Evolutionary conservation across 805 yeast genomes (phyloP).

Genomic region (Candida anglica): DNA sequence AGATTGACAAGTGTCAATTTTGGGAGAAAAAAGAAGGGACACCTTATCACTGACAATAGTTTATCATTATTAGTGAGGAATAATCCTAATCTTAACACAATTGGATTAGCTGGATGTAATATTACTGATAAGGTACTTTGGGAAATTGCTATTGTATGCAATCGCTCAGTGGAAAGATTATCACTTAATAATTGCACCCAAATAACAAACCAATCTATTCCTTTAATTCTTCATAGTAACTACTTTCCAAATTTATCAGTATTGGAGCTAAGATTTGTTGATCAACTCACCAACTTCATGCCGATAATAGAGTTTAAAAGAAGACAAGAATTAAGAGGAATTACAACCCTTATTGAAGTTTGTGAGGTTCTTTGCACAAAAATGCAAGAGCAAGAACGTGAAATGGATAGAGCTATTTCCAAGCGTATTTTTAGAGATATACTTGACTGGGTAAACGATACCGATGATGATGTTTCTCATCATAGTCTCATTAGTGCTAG

Average conservation of each 20-base stretch:
- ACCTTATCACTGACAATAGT: conserved; percentile 67
- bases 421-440: conserved; percentile 59
- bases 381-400: conserved; percentile 57
- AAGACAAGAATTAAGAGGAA: conserved; percentile 40
- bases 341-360: conserved; percentile 66
- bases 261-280: conserved; percentile 67
- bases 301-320: conserved; percentile 69
- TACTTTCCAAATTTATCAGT: conserved; percentile 62
- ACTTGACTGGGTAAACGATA: conserved; percentile 55
- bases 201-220: conserved; percentile 57
- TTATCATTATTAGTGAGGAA: conserved; percentile 53
- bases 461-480: conserved; percentile 33
- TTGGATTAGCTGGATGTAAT: conserved; percentile 87
- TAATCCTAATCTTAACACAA: conserved; percentile 53
- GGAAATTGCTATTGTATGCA: conserved; percentile 63
- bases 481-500: conserved; percentile 5
- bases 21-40: conserved; percentile 72
- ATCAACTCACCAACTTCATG: conserved; percentile 51
- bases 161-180: conserved; percentile 53
- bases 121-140: conserved; percentile 75
- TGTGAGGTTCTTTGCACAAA: conserved; percentile 65
- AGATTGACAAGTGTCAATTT: conserved; percentile 61
- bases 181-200: conserved; percentile 70
- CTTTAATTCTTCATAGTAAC: conserved; percentile 41
- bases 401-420: conserved; percentile 54